Base-by-base conservation (phyloP, 2,329 filamentous ascomycete species). In the Colletotrichum aenigma region DNA sequence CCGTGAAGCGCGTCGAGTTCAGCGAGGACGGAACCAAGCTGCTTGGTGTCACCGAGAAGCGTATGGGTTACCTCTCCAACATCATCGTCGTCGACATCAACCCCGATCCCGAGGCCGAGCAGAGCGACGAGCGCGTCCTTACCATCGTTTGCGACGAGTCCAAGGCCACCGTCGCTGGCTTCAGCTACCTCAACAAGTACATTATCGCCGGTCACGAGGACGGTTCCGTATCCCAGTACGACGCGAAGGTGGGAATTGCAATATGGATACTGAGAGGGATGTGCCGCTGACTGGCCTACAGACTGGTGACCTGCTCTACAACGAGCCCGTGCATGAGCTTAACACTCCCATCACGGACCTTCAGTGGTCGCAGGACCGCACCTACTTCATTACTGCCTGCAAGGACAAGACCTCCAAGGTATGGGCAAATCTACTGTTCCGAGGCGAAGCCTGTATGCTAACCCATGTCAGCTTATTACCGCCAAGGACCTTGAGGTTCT, bases 161-260 rank as follows among this genome's bases (percentile, higher is more conserved):
- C 91, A 98, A 98, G 90, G 96, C 97, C 76, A 98, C 96, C 38
- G 97, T 98, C 78, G 97, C 97, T 72, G 97, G 96, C 79, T 99
- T 96, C 94, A 97, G 95, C 88, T 98, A 96, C 87, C 86, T 98
- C 81, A 93, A 91, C 86, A 96, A 96, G 88, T 98, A 96, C 89
- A 99, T 99, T 87, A 97, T 99, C 84, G 95, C 96, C 75, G 96
- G 96, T 79, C 97, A 99, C 88, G 97, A 98, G 87, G 96, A 99
- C 85, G 97, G 97, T 82, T 96, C 94, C 78, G 91, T 99, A 78
- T 96, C 95, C 77, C 92, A 94, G 84, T 99, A 95, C 86, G 96
- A 99, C 86, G 94, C 92, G 80, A 98, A 98, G 93, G 93, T 93
- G 87, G 74, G 85, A 65, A 43, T 71, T 21, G 65, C 36, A 34